phyloP scores from a whole-genome alignment of 495 filamentous ascomycete genomes.

The Umbilicaria muhlenbergii region DNA sequence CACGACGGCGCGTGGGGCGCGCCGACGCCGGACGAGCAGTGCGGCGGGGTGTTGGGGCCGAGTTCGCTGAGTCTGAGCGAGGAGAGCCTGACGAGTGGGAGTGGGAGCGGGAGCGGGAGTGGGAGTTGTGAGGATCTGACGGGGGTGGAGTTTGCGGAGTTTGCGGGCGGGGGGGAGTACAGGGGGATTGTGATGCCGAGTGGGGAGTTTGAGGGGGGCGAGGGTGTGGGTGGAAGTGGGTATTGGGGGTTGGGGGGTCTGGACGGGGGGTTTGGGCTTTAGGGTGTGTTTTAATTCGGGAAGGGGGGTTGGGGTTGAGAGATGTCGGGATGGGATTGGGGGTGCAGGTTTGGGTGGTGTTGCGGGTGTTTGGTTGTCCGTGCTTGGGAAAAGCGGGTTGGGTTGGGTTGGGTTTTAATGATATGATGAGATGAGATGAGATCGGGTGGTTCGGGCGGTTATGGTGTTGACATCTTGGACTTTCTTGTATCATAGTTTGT shows the following conservation, averaged over 20 bases:
- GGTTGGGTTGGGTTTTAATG: too few species aligned
- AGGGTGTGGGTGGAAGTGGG: not conserved
- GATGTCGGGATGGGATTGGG: too few species aligned
- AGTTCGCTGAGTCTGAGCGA: conserved; percentile 65
- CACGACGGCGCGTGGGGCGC: conserved; percentile 31
- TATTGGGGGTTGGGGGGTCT: conserved; percentile 11
- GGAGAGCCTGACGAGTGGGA: conserved; percentile 48
- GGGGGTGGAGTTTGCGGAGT: conserved; percentile 9
- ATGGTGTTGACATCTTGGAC: too few species aligned
- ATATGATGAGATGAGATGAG: too few species aligned
- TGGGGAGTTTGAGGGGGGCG: not conserved
- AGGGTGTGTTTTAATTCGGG: not conserved
- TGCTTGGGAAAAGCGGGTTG: too few species aligned
- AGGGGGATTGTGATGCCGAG: conserved; percentile 3
- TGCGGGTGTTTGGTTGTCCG: too few species aligned
- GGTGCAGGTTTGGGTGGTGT: too few species aligned
- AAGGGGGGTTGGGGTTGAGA: too few species aligned
- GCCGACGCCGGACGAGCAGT: conserved; percentile 21
- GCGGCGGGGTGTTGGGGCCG: conserved; percentile 33
- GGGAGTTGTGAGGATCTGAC: too few species aligned
- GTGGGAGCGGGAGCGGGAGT: conserved; percentile 19
- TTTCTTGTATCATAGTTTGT: too few species aligned
- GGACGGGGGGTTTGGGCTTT: conserved; percentile 4
- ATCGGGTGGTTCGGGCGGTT: too few species aligned
- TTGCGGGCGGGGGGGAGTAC: conserved; percentile 13